Base-by-base conservation (phyloP, 106 monocot genomes). In the Dioscorea dumetorum region DNA sequence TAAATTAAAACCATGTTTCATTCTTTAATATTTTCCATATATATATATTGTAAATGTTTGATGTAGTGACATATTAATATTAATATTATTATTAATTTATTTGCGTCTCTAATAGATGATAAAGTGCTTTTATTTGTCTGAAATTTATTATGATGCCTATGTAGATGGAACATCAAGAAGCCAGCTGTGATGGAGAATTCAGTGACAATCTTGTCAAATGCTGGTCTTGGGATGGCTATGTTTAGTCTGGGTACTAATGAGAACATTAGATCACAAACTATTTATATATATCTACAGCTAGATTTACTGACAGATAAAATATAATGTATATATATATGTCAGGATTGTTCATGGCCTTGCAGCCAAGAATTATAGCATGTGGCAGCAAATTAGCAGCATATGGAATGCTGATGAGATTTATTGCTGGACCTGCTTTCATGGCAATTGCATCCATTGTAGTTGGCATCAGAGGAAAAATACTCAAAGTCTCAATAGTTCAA, bases 151-250 rank as follows among this genome's bases (percentile, higher is more conserved):
- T 28, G 1, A 28, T 17, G 49, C 49, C 52, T 2, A 18, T 10
- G 10, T 28, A 93, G 93, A 73, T 93, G 86, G 85, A 66, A 58
- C 11, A 15, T 82, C 66, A 58, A 75, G 60, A 74, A 86, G 70
- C 93, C 93, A 53, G 6, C 7, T 16, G 76, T 94, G 33, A 48
- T 88, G 19, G 72, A 59, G 17, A 83, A 84, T 28, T 86, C 79
- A 12, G 77, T 94, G 74, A 60, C 77, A 31, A 81, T 88, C 60
- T 49, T 93, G 62, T 72, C 93, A 59, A 75, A 89, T 66, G 93
- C 84, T 12, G 93, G 93, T 11, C 83, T 89, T 71, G 89, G 93
- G 48, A 89, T 89, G 93, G 88, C 84, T 13, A 86, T 89, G 86
- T 89, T 94, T 68, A 94, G 93, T 69, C 34, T n/a, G n/a, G n/a